phyloP scores from a whole-genome alignment of 2,329 filamentous ascomycete genomes.

The Paraphaeosphaeria sporulosa region DNA sequence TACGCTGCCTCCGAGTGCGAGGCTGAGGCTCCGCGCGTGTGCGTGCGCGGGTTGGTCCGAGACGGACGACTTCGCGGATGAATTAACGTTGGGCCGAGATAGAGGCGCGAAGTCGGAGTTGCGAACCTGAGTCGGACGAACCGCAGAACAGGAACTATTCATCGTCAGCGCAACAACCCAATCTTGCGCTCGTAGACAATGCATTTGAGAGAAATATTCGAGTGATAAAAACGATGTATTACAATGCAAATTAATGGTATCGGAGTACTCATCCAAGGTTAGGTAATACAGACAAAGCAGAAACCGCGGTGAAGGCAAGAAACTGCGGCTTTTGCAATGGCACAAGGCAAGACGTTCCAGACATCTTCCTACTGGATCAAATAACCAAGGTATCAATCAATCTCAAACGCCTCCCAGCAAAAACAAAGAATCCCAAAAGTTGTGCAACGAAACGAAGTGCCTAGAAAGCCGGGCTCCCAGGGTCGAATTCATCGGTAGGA shows the following conservation, averaged over 20 bases:
- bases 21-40: neutral
- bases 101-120: neutral
- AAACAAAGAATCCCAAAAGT: constrained; percentile 1
- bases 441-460: constrained; percentile 9
- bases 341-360: neutral
- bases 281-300: too few species aligned
- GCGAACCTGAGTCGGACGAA: neutral
- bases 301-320: neutral
- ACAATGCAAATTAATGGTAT: constrained; percentile 6
- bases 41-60: neutral
- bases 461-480: constrained; percentile 15
- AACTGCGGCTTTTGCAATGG: neutral
- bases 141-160: too few species aligned
- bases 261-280: neutral
- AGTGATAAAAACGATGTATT: neutral
- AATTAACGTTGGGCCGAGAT: neutral
- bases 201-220: too few species aligned
- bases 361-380: neutral
- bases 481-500: constrained; percentile 32
- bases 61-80: neutral
- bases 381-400: neutral
- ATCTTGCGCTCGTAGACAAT: too few species aligned
- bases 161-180: too few species aligned
- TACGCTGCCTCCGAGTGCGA: neutral
- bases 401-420: neutral